Evolutionary conservation across 2,329 filamentous ascomycete genomes (phyloP), one percentile per base, ranked within the genome.

Genomic region (Penicillium sp.): DNA sequence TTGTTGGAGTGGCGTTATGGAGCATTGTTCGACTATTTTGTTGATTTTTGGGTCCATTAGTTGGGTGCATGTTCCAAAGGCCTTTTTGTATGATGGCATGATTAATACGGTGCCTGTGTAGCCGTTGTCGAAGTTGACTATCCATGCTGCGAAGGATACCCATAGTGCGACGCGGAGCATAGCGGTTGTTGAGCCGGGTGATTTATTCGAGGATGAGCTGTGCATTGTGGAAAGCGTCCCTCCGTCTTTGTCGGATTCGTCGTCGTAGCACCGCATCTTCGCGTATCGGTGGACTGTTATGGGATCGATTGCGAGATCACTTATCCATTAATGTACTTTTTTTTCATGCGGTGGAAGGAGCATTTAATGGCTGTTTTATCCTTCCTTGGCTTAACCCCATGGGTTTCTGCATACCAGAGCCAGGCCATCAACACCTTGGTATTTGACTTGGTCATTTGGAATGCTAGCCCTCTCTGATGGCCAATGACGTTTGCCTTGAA

Each of bases 1-100:
- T 43, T 70, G 64, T 49, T 70, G 65, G 3, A 67, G 51, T 8
- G 68, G 57, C 0, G 65, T 64, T 4, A 68, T 44, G 4, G 55
- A 60, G 46, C 65, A 68, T 6, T 57, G 49, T 11, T 65, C 52
- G 8, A 55, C 47, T 0, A 52, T 35, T 4, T 37, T 25, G 35
- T 56, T 56, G 0, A 55, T 62, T 2, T 26, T 55, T 4, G 57
- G 53, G 12, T 65, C 49, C 9, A 59, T 33, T 4, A 63, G 29
- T 37, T 61, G 43, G 11, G 44, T 56, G 53, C 65, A 67, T 9
- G 49, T 62, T 14, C 65, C 65, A 26, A 67, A 67, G 18, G 65
- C 55, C 31, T 52, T 58, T 23, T 55, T 55, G 33, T 65, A 67
- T 15, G 65, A 60, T 11, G 61, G 62, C 65, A 67, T 67, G 26